A percentile compares a stretch with the other conserved stretches of the same genome.
These are phyloP conservation scores for Phoma sp. DNA, from an alignment of 2,329 filamentous ascomycete genomes.

Conservation along the genomic window DNA sequence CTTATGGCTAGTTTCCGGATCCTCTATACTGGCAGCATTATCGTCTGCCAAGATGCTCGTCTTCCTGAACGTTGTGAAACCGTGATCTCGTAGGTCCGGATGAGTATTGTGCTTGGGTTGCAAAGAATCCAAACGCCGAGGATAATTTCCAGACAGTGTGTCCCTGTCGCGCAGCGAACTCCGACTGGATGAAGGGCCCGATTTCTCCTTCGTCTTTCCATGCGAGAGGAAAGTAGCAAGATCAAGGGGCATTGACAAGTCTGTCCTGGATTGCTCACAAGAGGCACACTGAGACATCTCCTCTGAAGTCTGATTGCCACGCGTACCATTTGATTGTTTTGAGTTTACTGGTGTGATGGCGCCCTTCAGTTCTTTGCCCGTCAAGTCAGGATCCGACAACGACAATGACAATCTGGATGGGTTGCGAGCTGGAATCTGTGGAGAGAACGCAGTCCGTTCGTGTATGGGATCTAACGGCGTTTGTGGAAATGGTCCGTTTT, in stretches of 20 bases:
- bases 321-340: not conserved
- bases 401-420: conserved; percentile 31
- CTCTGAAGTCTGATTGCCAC: not conserved
- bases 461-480: conserved; percentile 29
- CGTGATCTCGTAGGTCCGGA: not conserved
- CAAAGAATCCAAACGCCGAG: conserved; percentile 1
- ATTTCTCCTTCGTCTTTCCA: conserved; percentile 30
- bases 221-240: conserved; percentile 22
- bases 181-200: conserved; percentile 28
- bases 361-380: not conserved
- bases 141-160: not conserved
- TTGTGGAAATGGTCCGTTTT: conserved; percentile 11
- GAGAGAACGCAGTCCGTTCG: conserved; percentile 14
- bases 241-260: conserved; percentile 1
- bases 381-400: not conserved
- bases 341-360: not conserved
- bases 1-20: conserved; percentile 24
- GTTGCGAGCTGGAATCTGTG: conserved; percentile 25
- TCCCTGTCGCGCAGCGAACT: conserved; percentile 15
- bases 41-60: not conserved
- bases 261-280: not conserved
- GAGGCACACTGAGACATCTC: not conserved
- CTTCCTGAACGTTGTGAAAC: not conserved
- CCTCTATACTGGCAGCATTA: conserved; percentile 8
- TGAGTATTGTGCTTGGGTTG: not conserved